phyloP scores from a whole-genome alignment of 2,329 filamentous ascomycete species.

The Cercospora citrullina region DNA sequence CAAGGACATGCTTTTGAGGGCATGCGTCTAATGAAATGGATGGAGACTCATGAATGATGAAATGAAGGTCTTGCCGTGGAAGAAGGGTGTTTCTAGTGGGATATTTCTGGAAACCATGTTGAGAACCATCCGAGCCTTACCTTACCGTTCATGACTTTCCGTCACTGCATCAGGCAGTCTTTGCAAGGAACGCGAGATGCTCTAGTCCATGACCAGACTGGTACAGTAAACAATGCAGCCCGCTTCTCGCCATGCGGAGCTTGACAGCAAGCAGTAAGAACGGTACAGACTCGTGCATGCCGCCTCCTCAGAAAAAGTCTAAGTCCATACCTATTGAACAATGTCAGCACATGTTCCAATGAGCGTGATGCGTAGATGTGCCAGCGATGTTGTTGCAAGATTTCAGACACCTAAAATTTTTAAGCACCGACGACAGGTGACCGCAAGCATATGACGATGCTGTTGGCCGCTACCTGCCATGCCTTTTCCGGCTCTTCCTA shows the following conservation, averaged over 20 bases:
- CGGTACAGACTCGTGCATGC: background rate
- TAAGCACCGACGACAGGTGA: conserved; percentile 51
- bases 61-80: background rate
- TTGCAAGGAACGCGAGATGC: background rate
- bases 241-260: background rate
- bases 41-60: background rate
- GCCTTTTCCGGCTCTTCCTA: conserved; percentile 58
- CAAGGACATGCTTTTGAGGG: background rate
- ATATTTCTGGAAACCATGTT: background rate
- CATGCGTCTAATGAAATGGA: background rate
- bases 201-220: background rate
- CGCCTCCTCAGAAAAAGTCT: background rate
- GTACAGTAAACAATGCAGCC: background rate
- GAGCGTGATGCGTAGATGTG: background rate
- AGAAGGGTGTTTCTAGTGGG: background rate
- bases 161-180: background rate
- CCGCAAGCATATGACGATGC: conserved; percentile 48
- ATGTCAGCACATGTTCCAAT: background rate
- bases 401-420: conserved; percentile 39
- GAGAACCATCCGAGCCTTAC: background rate
- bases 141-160: background rate
- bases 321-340: background rate
- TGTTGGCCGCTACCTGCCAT: conserved; percentile 40
- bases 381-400: background rate
- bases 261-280: background rate